Evolutionary conservation across 352 stramenopile genomes (phyloP), one percentile per base, ranked within the genome.

Genomic region (Elongisporangium prolatum): DNA sequence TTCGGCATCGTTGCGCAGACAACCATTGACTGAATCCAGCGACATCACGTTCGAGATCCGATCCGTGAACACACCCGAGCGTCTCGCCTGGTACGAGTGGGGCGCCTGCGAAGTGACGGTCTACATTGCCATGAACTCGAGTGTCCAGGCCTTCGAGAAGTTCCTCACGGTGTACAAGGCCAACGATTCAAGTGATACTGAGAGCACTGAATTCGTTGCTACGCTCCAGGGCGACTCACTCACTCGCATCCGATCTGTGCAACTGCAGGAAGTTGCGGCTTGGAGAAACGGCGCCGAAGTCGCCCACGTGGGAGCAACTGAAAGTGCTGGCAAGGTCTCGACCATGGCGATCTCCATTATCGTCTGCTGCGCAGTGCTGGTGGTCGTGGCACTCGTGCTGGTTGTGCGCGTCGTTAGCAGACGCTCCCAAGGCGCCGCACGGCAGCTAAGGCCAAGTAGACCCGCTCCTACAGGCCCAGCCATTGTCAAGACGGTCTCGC

Each of bases 281-380:
- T 80, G 63, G 63, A 52, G 75, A 50, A 62, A 75, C 52, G 72
- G 68, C 50, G 63, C 70, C 25, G 60, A 75, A 25, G 68, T 80
- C 24, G 66, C 63, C 3, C 63, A 71, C 48, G 69, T 77, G 11
- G 68, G 72, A 47, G 66, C 72, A 17, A 48, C 55, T 16, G 18
- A 68, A 38, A 52, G n/a, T 21, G 24, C 47, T 18, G 17, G 28
- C 20, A 57, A 54, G n/a, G 48, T 69, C 6, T 74, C 66, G 8
- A 59, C 59, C 1, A 24, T 77, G 25, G 63, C 57, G n/a, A 21
- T 80, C 25, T 48, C 55, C 8, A 47, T 70, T 24, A 67, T 75
- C 49, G 63, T 73, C 16, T 59, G 52, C 18, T 75, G 65, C 21
- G 58, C 65, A 10, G 62, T 73, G 40, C 50, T 80, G 22, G 60